phyloP scores from a whole-genome alignment of 768 basidiomycete genomes.

The Obba rivulosa region DNA sequence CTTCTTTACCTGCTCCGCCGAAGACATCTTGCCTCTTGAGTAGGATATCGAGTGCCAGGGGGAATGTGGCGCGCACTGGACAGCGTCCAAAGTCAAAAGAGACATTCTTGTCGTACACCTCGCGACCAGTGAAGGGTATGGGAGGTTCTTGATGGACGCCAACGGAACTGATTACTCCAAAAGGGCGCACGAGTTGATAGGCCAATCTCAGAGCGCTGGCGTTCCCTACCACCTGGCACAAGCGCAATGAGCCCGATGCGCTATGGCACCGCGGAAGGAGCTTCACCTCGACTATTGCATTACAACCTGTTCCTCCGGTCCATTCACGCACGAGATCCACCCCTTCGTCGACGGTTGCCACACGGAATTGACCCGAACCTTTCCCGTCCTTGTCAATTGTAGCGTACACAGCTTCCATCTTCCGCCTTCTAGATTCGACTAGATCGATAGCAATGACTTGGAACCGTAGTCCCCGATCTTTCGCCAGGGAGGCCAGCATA shows the following conservation, averaged over 20 bases:
- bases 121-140: constrained; percentile 49
- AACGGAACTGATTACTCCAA: constrained; percentile 71
- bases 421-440: constrained; percentile 48
- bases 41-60: constrained; percentile 62
- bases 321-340: constrained; percentile 43
- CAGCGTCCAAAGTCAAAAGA: constrained; percentile 79
- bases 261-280: too few species aligned
- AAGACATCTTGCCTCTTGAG: constrained; percentile 69
- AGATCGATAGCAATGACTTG: constrained; percentile 64
- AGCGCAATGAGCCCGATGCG: too few species aligned
- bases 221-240: constrained; percentile 68
- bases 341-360: constrained; percentile 46
- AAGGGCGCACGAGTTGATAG: constrained; percentile 67
- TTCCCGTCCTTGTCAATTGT: constrained; percentile 41
- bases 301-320: constrained; percentile 57
- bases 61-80: constrained; percentile 74
- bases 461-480: constrained; percentile 30
- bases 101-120: constrained; percentile 73
- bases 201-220: constrained; percentile 57
- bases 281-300: constrained; percentile 61
- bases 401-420: constrained; percentile 53
- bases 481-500: constrained; percentile 38
- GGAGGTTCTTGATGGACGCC: constrained; percentile 58
- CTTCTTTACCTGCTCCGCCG: constrained; percentile 57
- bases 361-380: constrained; percentile 43